A percentile compares a stretch with the other conserved stretches of the same genome.
Conservation (phyloP, 805 yeast species). For the Nakazawaea siamensis region DNA sequence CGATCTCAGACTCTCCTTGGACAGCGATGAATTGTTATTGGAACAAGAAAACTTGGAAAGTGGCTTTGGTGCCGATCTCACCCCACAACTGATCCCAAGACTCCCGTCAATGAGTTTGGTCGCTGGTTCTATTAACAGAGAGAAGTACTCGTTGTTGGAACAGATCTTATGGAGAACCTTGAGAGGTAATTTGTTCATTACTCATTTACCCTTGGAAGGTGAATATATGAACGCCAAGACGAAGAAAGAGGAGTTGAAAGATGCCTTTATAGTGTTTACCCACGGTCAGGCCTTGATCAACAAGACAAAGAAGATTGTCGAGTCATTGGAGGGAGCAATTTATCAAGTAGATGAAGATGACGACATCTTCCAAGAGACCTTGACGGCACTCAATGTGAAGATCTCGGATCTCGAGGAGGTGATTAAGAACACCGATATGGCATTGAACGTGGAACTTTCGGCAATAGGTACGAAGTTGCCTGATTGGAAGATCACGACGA, state of each 20-base stretch:
- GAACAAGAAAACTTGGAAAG: conserved; percentile 19
- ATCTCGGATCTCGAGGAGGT: conserved; percentile 40
- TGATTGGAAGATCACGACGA: conserved; percentile 61
- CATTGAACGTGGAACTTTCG: conserved; percentile 69
- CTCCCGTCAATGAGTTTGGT: conserved; percentile 40
- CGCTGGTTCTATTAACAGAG: conserved; percentile 74
- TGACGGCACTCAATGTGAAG: conserved; percentile 39
- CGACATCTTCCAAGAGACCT: conserved; percentile 32
- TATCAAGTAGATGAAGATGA: conserved; percentile 45
- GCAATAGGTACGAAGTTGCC: conserved; percentile 70
- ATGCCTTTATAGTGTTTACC: conserved; percentile 81
- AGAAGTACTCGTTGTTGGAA: conserved; percentile 62
- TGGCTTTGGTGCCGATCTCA: conserved; percentile 19
- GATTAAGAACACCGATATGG: conserved; percentile 53
- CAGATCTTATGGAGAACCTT: conserved; percentile 86
- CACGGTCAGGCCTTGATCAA: conserved; percentile 72
- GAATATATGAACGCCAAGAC: conserved; percentile 53
- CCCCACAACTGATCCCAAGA: conserved; percentile 14
- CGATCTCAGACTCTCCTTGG: conserved; percentile 18
- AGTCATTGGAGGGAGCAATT: conserved; percentile 78
- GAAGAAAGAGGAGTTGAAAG: conserved; percentile 52
- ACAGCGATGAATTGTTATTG: conserved; percentile 17
- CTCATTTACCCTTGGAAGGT: conserved; percentile 65
- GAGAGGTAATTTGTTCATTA: conserved; percentile 84
- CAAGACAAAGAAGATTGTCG: conserved; percentile 72